Evolutionary conservation across 768 basidiomycete species (phyloP).

Genomic region (Boletellus ananiceps): DNA sequence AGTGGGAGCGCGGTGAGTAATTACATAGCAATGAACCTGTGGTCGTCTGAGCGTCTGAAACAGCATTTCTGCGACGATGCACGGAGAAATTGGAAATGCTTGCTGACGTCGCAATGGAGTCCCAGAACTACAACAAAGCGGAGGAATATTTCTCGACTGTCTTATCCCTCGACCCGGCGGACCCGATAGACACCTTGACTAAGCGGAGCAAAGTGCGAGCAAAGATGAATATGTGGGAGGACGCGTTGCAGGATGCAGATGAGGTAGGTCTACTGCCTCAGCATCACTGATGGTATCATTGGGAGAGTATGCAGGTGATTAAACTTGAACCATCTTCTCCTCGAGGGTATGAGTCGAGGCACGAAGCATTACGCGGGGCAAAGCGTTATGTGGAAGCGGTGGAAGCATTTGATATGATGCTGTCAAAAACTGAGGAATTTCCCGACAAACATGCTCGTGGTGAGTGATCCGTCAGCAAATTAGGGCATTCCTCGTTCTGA

Average conservation of each 20-base stretch:
- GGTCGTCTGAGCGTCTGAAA: not conserved
- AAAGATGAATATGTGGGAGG: not conserved
- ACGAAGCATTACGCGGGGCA: not conserved
- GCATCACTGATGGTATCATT: not conserved
- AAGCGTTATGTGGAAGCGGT: not conserved
- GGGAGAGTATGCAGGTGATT: not conserved
- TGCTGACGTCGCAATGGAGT: too few species aligned
- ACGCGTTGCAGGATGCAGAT: constrained; percentile 13
- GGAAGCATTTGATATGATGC: not conserved
- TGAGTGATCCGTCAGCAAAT: not conserved
- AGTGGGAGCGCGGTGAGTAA: not conserved
- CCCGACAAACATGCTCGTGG: not conserved
- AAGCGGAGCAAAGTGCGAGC: too few species aligned
- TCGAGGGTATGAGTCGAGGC: not conserved
- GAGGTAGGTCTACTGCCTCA: not conserved
- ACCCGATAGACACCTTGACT: too few species aligned
- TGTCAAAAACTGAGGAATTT: not conserved
- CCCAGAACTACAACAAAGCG: too few species aligned
- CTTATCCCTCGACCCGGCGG: too few species aligned
- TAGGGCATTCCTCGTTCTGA: too few species aligned
- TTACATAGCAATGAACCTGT: not conserved
- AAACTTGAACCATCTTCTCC: not conserved
- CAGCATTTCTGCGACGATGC: too few species aligned
- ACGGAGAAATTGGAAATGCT: too few species aligned
- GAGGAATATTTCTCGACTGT: too few species aligned